Evolutionary conservation across 2,329 filamentous ascomycete species (phyloP), one percentile per base, ranked within the genome.

Genomic region (Mariannaea elegans): DNA sequence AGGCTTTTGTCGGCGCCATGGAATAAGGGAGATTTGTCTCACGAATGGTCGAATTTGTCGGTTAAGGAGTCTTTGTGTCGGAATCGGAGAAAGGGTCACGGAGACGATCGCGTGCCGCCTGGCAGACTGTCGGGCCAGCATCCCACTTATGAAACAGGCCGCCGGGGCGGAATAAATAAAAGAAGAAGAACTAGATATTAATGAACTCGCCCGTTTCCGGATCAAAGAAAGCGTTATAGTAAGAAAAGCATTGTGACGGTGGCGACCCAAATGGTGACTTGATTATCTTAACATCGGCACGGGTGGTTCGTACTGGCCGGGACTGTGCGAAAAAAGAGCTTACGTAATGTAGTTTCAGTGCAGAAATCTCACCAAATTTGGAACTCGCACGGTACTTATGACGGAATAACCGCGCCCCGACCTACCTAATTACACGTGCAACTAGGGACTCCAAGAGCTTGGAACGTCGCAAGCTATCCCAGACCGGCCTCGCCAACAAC

Each of bases 1-100:
- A 5, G 57, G 8, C 27, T 61, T 51, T 39, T 57, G 68, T 56
- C 64, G 68, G 48, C 71, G 70, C 68, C 75, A 77, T 36, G 76
- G 75, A 10, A 76, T 61, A 19, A 78, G 65, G 0, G 75, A 77
- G 32, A 78, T 67, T 51, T 67, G 67, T 49, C 75, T 69, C 16
- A 46, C 31, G 2, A 65, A 51, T 18, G 66, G 61, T 48, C 64
- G 64, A 21, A 65, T 45, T 27, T 65, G 70, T 46, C 62, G 69
- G 44, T 53, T 50, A 44, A 70, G 21, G 34, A 66, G 44, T 61
- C 66, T 66, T 41, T 65, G 66, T 36, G 63, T 64, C 9, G 68
- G 50, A 44, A 63, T 42, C 14, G 62, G 63, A 39, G 68, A 58
- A 36, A 69, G 45, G 53, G 66, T 56, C 49, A 59, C 59, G 55